Evolutionary conservation across 75 land plant species (phyloP), one percentile per base, ranked within the genome.

Genomic region (Azolla pinnata): DNA sequence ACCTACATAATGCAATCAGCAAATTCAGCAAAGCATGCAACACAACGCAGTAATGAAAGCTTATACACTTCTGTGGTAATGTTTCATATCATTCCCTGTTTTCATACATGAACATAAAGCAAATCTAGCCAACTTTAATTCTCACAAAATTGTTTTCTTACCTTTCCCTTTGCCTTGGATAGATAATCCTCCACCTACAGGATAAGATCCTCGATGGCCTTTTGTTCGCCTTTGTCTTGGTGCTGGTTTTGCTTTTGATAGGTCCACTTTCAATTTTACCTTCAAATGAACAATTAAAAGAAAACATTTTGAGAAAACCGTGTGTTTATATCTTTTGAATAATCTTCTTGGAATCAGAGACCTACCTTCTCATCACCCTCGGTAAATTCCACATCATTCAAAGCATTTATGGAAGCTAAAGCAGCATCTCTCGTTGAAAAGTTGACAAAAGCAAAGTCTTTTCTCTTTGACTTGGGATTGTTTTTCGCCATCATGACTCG

Each of bases 401-500:
- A 34, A n/a, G 65, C 66, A 29, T 78, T 69, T 52, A 78, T 67
- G 50, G 75, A 75, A 33, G 73, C 67, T 20, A 78, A 2, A 28
- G 81, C 81, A 40, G 78, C 69, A 24, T 78, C 81, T 5, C 78
- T 68, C 18, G 72, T 76, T 5, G 72, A 26, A 49, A 60, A 78
- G 53, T 78, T 78, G 3, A 74, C 63, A 57, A 78, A 78, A 9
- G 68, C 81, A 65, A 69, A 78, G 33, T 78, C 81, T 31, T 75
- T 74, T 44, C 81, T 70, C 62, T 74, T 78, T 2, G 78, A 60
- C 1, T 73, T 45, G 21, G 49, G 67, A 27, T 69, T 74, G 58
- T 78, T 64, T 16, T 68, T 50, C 20, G 81, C 66, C 35, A 74
- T 50, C 10, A 74, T 73, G 32, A 78, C 57, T 19, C 77, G 60